Evolutionary conservation across 2,329 filamentous ascomycete species (phyloP).

Genomic region (Pseudogymnoascus sp.): DNA sequence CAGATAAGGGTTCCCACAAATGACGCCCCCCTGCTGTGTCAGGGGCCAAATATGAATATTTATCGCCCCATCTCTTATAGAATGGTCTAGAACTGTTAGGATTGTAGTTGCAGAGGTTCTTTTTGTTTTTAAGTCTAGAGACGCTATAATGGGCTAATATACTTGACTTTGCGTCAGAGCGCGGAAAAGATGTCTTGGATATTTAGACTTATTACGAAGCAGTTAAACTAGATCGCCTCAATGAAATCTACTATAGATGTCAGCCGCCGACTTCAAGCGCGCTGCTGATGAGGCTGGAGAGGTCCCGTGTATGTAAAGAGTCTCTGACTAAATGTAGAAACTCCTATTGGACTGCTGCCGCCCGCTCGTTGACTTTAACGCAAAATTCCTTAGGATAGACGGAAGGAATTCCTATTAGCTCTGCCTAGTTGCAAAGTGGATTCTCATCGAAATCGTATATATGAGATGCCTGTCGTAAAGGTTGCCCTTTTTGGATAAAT

Average conservation of each 20-base stretch:
- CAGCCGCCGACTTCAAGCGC: not conserved
- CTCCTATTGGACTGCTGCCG: slow-evolving; percentile 3
- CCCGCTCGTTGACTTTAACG: not conserved
- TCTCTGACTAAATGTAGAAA: slow-evolving; percentile 7
- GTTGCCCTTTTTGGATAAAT: not conserved
- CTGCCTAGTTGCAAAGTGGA: not conserved
- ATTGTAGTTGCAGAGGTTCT: not conserved
- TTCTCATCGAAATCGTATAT: not conserved
- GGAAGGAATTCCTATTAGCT: not conserved
- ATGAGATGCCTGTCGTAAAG: not conserved
- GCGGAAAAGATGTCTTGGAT: not conserved
- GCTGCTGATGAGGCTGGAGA: not conserved
- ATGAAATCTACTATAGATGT: not conserved
- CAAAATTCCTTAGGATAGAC: not conserved
- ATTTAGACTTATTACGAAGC: not conserved
- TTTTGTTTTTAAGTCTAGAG: not conserved
- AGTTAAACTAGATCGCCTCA: not conserved
- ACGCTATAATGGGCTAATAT: not conserved
- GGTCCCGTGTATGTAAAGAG: slow-evolving; percentile 9
- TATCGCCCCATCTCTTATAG: not conserved
- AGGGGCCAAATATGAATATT: not conserved
- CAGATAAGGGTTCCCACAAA: slow-evolving; percentile 2
- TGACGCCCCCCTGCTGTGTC: not conserved
- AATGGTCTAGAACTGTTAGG: not conserved
- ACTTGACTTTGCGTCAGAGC: not conserved